These are phyloP conservation scores for Scedosporium aurantiacum DNA, from an alignment of 2,329 filamentous ascomycete species.

Conservation along the genomic window DNA sequence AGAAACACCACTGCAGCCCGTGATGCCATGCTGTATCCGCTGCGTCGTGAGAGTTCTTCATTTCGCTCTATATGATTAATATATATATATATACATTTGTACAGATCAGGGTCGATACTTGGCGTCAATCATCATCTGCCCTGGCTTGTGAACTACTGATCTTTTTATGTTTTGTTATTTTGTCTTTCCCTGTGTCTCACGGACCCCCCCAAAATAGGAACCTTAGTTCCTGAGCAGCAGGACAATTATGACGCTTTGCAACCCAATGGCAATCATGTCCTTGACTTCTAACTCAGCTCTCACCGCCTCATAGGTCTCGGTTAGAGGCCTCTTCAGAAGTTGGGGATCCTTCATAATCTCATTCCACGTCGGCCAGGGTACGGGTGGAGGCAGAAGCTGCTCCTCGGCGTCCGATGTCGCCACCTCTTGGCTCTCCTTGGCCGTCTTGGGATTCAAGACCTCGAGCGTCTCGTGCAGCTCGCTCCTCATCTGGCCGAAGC, in stretches of 20 bases:
- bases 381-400: slow-evolving; percentile 15
- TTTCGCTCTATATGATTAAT: slow-evolving; percentile 6
- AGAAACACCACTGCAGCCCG: not conserved
- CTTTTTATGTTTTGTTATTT: no score
- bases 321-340: slow-evolving; percentile 36
- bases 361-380: slow-evolving; percentile 25
- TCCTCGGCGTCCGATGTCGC: slow-evolving; percentile 17
- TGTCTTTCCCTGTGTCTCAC: not conserved
- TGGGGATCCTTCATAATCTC: slow-evolving; percentile 29
- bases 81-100: not conserved
- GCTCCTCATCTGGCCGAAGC: slow-evolving; percentile 12
- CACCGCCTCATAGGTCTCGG: slow-evolving; percentile 56
- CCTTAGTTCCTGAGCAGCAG: slow-evolving; percentile 25
- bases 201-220: not conserved
- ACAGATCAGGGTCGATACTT: not conserved
- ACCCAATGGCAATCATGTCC: slow-evolving; percentile 55
- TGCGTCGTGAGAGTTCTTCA: slow-evolving; percentile 2
- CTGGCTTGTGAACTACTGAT: not conserved
- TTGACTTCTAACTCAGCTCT: slow-evolving; percentile 52
- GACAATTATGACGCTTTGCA: slow-evolving; percentile 52
- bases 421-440: slow-evolving; percentile 10
- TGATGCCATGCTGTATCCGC: not conserved
- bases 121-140: not conserved
- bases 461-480: slow-evolving; percentile 21
- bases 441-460: slow-evolving; percentile 19